Evolutionary conservation across 1,139 yeast genomes (phyloP).

Genomic region (Geotrichum histeridarum): DNA sequence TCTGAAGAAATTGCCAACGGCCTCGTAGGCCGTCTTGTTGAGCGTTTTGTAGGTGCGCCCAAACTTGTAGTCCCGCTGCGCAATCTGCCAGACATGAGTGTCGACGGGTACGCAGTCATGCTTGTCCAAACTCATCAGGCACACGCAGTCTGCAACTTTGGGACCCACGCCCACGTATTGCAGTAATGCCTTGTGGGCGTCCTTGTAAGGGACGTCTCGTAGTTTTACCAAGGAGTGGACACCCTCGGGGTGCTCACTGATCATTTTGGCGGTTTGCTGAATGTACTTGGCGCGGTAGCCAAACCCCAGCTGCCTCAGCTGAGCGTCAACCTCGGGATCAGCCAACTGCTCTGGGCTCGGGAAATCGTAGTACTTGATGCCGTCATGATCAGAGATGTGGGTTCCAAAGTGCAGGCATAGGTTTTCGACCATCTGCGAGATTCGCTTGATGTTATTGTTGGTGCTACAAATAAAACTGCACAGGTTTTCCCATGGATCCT

Average conservation of each 20-base stretch:
- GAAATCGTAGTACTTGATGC: slow-evolving; percentile 61
- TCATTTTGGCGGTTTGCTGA: slow-evolving; percentile 61
- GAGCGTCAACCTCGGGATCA: slow-evolving; percentile 40
- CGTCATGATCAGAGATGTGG: slow-evolving; percentile 52
- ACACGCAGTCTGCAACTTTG: slow-evolving; percentile 93
- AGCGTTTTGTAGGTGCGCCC: slow-evolving; percentile 44
- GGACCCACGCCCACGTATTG: slow-evolving; percentile 91
- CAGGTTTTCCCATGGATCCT: slow-evolving; percentile 95
- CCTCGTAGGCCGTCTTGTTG: slow-evolving; percentile 55
- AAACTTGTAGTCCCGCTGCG: slow-evolving; percentile 70
- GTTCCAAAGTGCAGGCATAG: slow-evolving; percentile 70
- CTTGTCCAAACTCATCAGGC: slow-evolving; percentile 86
- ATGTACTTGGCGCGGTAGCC: slow-evolving; percentile 93
- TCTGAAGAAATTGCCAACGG: slow-evolving; percentile 57
- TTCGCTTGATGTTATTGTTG: slow-evolving; percentile 91
- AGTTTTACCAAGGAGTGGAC: slow-evolving; percentile 27
- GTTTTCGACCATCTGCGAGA: slow-evolving; percentile 86
- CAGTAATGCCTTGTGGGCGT: slow-evolving; percentile 60
- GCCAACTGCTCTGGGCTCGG: slow-evolving; percentile 60
- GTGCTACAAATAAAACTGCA: slow-evolving; percentile 89
- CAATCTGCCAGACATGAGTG: slow-evolving; percentile 93
- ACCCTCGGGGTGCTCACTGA: slow-evolving; percentile 35
- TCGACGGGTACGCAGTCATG: slow-evolving; percentile 91
- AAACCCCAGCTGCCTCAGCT: slow-evolving; percentile 60
- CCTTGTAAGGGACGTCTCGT: slow-evolving; percentile 47